These are phyloP conservation scores for Myxozyma melibiosi DNA, from an alignment of 805 yeast species.

Conservation along the genomic window DNA sequence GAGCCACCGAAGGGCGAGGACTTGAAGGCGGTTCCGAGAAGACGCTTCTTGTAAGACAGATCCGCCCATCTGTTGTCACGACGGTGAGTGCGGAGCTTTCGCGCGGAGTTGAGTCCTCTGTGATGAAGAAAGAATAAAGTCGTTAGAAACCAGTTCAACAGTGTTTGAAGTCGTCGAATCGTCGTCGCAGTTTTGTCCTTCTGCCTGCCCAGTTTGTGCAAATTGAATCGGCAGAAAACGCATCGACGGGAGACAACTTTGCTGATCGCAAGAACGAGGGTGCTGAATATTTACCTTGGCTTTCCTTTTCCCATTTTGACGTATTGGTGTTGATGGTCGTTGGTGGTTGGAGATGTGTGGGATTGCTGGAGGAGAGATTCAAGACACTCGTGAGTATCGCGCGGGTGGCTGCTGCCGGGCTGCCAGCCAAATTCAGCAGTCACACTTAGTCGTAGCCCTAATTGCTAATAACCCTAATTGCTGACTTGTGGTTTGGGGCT, in stretches of 20 bases:
- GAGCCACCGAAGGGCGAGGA: slow-evolving; percentile 99
- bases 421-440: slow-evolving; percentile 12
- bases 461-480: not conserved
- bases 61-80: slow-evolving; percentile 99
- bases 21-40: slow-evolving; percentile 99
- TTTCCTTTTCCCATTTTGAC: slow-evolving; percentile 96
- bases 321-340: slow-evolving; percentile 19
- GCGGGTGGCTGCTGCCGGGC: not conserved
- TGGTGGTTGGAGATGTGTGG: slow-evolving; percentile 10
- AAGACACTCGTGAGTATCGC: not conserved
- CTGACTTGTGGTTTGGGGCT: too few relatives aligned
- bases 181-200: too few relatives aligned
- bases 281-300: slow-evolving; percentile 53
- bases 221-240: not conserved
- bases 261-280: not conserved
- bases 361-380: not conserved
- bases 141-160: too few relatives aligned
- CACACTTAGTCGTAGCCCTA: not conserved
- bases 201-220: too few relatives aligned
- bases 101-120: slow-evolving; percentile 99
- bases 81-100: slow-evolving; percentile 99
- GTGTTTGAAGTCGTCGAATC: too few relatives aligned
- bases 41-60: slow-evolving; percentile 95
- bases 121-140: too few relatives aligned
- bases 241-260: not conserved